Base-by-base conservation (phyloP, 2,329 filamentous ascomycete genomes). In the Allantophomopsis cytisporea region DNA sequence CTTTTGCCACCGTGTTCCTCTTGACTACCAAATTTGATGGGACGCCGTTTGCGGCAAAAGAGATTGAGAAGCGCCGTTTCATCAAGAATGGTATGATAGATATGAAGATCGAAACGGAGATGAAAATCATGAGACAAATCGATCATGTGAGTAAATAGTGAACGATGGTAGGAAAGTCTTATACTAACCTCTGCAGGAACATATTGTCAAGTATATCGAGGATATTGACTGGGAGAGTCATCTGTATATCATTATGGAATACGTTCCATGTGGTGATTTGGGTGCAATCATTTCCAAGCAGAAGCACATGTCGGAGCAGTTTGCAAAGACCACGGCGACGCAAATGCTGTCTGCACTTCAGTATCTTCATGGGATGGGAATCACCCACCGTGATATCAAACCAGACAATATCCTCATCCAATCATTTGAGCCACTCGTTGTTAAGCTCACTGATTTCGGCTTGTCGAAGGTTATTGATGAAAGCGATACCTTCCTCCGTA, bases 381-480 rank as follows among this genome's bases (percentile, higher is more conserved):
- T 98, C 50, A 96, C 89, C 0, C 91, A 98, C 60, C 82, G 91
- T n/a, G 91, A 98, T 58, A 87, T 98, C 54, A 98, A 98, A 56
- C 91, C 91, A 0, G 91, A 98, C 65, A 98, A 98, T 53, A 95
- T 98, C 44, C 68, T 98, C 32, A 83, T 96, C 48, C 69, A 78
- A 10, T 80, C 76, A 1, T 57, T 75, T 8, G 66, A 80, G 5
- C 87, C 88, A 0, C 73, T 94, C 37, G 68, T 74, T 12, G 81
- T 96, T 50, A 96, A 98, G 60, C 67, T 98, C 12, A 94, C 91
- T 0, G 91, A 98, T 56, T 98, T 98, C 63, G 91, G 91, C 3
- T 64, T 98, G 4, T 96, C 91, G 2, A 98, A 98, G 57, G 88
- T 93, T 58, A 80, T 94, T 35, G 82, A 87, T 45, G 85, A 85